Evolutionary conservation across 345 rosid species (phyloP), one percentile per base, ranked within the genome.

Genomic region (Rhodamnia rubescens): DNA sequence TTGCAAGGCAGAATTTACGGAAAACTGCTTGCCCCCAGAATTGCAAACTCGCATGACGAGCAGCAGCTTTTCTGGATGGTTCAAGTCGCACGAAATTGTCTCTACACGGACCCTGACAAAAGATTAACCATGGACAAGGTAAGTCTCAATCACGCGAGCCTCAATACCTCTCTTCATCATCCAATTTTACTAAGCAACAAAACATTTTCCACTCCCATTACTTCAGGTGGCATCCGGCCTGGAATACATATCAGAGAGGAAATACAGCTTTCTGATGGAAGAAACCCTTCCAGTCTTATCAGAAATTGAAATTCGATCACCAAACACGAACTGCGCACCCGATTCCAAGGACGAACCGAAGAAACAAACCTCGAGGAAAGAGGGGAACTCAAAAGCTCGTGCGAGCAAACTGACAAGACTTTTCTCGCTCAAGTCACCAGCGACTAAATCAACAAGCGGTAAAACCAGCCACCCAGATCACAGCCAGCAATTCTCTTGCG

Each of bases 91-190:
- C 84, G 54, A 42, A 87, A 87, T 59, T 91, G 93, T 85, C 84
- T 90, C 15, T 51, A 59, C 82, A 54, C 27, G 44, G 85, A 86
- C 54, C 93, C 92, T 15, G 29, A 84, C 74, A 88, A 87, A 85
- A 87, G 92, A 87, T 83, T 91, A 74, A 15, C 87, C 49, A 86
- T 89, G 88, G 87, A 89, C 18, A 52, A 84, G 90, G 93, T 91
- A 82, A 86, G 86, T 74, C 55, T 55, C 80, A 83, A 21, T 54
- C 29, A 6, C 13, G 6, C 54, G 10, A 21, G 52, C 18, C 14
- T 53, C 36, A 3, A 52, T 51, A 29, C 29, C 49, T 13, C 9
- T 49, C 36, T n/a, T 20, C 50, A 32, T 11, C 56, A 11, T 9
- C 40, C 18, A 36, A 32, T 21, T 52, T 14, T 21, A 75, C 81